Percentiles rank a stretch among this genome's conserved stretches.
Conservation (phyloP, 2,329 filamentous ascomycete species). For the Cladosporium sp. region DNA sequence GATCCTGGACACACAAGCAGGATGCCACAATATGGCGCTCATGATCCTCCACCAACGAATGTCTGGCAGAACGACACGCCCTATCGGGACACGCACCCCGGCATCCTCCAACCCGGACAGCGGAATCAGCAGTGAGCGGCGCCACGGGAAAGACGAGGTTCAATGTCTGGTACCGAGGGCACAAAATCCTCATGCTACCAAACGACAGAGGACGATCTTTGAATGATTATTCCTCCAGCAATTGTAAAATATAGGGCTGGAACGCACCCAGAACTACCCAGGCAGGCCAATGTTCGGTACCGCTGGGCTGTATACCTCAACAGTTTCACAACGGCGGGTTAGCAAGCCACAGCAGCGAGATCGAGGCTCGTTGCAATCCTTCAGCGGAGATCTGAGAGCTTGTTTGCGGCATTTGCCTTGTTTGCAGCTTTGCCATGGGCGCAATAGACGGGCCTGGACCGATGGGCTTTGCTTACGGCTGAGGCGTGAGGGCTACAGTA, state of each 20-base stretch:
- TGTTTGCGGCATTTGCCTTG: background rate
- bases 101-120: background rate
- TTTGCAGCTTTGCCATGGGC: background rate
- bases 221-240: background rate
- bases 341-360: background rate
- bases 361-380: background rate
- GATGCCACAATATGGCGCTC: background rate
- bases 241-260: background rate
- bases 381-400: background rate
- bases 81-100: constrained; percentile 3
- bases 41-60: background rate
- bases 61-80: constrained; percentile 8
- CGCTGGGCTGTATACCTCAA: background rate
- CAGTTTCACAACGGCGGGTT: background rate
- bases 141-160: background rate
- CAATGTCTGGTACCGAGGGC: background rate
- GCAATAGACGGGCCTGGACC: background rate
- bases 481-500: background rate
- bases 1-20: background rate
- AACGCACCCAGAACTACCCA: background rate
- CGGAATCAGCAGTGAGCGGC: background rate
- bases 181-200: background rate
- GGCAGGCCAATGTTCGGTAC: background rate
- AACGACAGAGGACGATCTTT: background rate
- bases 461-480: background rate